Evolutionary conservation across 768 basidiomycete genomes (phyloP), one percentile per base, ranked within the genome.

Genomic region (Strobilomyces dryophilus): DNA sequence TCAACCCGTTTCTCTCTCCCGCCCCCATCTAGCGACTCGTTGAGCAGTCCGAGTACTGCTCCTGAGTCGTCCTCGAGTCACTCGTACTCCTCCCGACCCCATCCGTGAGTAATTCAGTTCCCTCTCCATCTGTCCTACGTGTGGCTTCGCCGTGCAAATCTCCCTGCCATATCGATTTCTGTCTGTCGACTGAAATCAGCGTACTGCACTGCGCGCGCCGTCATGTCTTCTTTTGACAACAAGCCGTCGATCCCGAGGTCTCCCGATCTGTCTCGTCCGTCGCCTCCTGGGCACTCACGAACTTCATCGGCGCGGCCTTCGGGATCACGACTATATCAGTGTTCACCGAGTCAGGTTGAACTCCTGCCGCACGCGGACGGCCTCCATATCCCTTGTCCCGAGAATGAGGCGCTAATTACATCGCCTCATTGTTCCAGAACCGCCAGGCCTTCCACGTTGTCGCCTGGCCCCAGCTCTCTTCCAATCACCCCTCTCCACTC

Each of bases 381-480:
- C 58, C 58, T 49, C 53, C 27, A 61, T 64, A 54, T 52, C 60
- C 57, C 62, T 55, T 59, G 7, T 65, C 47, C 61, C 68, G 57
- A 73, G 66, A 72, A 79, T 61, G 66, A 71, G 69, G 70, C 75
- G 72, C 84, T 86, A 68, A 70, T 53, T 32, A 36, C 45, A 51
- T 52, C 50, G 57, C 65, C 54, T 63, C 79, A 40, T 65, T 72
- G 73, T 78, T 77, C 70, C 77, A 85, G 83, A 78, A 65, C 53
- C 48, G 63, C 72, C 71, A 76, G 80, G 81, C 76, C 71, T 68
- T 75, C 71, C 56, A 62, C 72, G 70, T 77, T 79, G 79, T 76
- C 74, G 77, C 74, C 77, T 57, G 72, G 61, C 53, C 51, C 58
- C 63, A 56, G 58, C 64, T 58, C 55, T 37, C 15, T 37, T 54